These are phyloP conservation scores for Ophiostoma australiae DNA, from an alignment of 2,329 filamentous ascomycete genomes.

Conservation along the genomic window DNA sequence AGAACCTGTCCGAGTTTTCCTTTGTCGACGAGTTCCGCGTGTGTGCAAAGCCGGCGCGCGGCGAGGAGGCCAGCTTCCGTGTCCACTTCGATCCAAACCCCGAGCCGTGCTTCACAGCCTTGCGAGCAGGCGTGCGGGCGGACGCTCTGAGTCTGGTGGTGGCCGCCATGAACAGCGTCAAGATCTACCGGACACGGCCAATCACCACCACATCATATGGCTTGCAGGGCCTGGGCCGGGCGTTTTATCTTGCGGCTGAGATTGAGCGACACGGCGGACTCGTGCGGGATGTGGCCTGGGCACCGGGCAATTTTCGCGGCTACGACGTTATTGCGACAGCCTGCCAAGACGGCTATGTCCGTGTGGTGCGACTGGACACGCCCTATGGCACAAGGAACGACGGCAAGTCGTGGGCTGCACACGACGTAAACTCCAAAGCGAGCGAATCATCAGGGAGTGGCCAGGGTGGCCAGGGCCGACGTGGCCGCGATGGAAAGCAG, in stretches of 20 bases:
- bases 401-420: slow-evolving; percentile 47
- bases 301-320: slow-evolving; percentile 81
- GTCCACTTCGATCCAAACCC: slow-evolving; percentile 86
- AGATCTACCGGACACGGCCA: slow-evolving; percentile 72
- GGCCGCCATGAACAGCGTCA: slow-evolving; percentile 76
- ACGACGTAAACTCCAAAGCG: slow-evolving; percentile 36
- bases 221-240: slow-evolving; percentile 56
- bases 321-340: slow-evolving; percentile 89
- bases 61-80: slow-evolving; percentile 81
- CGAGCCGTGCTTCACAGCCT: slow-evolving; percentile 69
- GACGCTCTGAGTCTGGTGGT: slow-evolving; percentile 79
- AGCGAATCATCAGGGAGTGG: background rate
- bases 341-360: slow-evolving; percentile 83
- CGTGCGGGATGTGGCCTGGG: slow-evolving; percentile 87
- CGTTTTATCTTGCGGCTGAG: slow-evolving; percentile 80
- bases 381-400: slow-evolving; percentile 43
- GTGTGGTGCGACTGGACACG: slow-evolving; percentile 78
- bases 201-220: slow-evolving; percentile 49
- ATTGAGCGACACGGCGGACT: slow-evolving; percentile 68
- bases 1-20: slow-evolving; percentile 71
- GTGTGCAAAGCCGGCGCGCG: slow-evolving; percentile 63
- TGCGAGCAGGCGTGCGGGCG: slow-evolving; percentile 73
- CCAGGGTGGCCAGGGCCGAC: slow-evolving; percentile 30
- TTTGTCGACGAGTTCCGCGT: slow-evolving; percentile 72
- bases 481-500: slow-evolving; percentile 32